Evolutionary conservation across 1,139 yeast species (phyloP).

Genomic region (Protomyces pachydermus): DNA sequence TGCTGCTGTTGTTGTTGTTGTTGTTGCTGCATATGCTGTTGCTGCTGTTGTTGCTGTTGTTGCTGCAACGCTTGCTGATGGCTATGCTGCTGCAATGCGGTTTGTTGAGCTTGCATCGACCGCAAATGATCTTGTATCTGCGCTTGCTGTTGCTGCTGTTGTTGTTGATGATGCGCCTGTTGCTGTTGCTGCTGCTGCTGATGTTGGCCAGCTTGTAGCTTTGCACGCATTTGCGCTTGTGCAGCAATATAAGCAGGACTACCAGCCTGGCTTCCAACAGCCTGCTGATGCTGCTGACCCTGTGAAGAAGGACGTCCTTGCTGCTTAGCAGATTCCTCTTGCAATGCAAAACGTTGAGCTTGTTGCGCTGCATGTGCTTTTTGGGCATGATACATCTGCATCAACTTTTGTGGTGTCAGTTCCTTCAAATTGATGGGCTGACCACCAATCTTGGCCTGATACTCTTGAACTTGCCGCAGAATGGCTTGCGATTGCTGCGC

Average conservation of each 20-base stretch:
- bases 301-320: neutral
- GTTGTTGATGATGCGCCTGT: neutral
- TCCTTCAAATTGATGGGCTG: conserved; percentile 18
- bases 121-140: neutral
- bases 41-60: conserved; percentile 7
- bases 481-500: conserved; percentile 4
- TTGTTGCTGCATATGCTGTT: conserved; percentile 7
- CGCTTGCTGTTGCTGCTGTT: neutral
- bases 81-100: neutral
- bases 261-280: neutral
- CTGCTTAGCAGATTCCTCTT: neutral
- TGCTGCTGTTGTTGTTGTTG: conserved; percentile 3
- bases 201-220: neutral
- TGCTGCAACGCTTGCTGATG: conserved; percentile 4
- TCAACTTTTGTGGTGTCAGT: conserved; percentile 18
- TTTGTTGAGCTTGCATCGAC: conserved; percentile 6
- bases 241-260: neutral
- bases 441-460: conserved; percentile 5
- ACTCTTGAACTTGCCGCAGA: conserved; percentile 8
- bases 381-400: conserved; percentile 17
- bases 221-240: neutral
- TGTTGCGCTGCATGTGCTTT: conserved; percentile 14
- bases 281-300: neutral
- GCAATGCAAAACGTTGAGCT: neutral
- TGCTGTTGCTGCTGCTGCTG: conserved; percentile 8